A percentile compares a stretch with the other conserved stretches of the same genome.
Conservation (phyloP, 2,329 filamentous ascomycete species). For the Ampelomyces quisqualis region DNA sequence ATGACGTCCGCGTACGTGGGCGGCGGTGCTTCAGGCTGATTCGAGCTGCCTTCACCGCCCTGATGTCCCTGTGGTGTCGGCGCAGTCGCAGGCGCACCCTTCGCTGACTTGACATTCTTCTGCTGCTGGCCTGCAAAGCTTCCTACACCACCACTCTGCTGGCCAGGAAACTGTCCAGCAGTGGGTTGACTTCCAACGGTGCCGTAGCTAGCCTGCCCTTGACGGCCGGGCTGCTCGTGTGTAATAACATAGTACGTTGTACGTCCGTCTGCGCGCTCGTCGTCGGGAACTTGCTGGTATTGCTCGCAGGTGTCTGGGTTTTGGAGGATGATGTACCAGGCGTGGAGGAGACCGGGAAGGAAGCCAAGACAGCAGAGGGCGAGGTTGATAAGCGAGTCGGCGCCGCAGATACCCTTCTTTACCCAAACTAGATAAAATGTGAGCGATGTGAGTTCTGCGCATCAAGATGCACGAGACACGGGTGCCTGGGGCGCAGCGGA, state of each 20-base stretch:
- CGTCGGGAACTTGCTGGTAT: constrained; percentile 64
- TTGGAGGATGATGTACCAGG: constrained; percentile 96
- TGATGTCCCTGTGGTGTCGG: constrained; percentile 13
- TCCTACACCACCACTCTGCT: constrained; percentile 40
- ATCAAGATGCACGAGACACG: not conserved
- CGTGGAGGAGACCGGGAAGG: constrained; percentile 85
- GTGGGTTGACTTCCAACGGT: constrained; percentile 44
- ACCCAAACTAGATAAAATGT: constrained; percentile 73
- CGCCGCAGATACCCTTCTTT: constrained; percentile 88
- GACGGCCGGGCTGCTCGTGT: constrained; percentile 44
- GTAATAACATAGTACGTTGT: constrained; percentile 32
- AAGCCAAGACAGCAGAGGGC: constrained; percentile 66
- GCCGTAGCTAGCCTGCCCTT: constrained; percentile 42
- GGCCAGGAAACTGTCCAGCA: constrained; percentile 47
- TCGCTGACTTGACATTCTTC: constrained; percentile 15
- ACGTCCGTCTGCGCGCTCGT: constrained; percentile 46
- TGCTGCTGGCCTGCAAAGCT: constrained; percentile 32
- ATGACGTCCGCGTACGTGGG: constrained; percentile 91
- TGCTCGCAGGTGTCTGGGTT: constrained; percentile 68
- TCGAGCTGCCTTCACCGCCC: constrained; percentile 31
- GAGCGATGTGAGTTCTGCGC: constrained; percentile 7
- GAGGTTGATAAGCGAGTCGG: constrained; percentile 92
- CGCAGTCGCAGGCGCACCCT: constrained; percentile 13
- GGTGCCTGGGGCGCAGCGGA: constrained; percentile 19
- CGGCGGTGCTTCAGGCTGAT: constrained; percentile 55